Evolutionary conservation across 2,329 filamentous ascomycete genomes (phyloP).

Genomic region (Trichoderma breve): DNA sequence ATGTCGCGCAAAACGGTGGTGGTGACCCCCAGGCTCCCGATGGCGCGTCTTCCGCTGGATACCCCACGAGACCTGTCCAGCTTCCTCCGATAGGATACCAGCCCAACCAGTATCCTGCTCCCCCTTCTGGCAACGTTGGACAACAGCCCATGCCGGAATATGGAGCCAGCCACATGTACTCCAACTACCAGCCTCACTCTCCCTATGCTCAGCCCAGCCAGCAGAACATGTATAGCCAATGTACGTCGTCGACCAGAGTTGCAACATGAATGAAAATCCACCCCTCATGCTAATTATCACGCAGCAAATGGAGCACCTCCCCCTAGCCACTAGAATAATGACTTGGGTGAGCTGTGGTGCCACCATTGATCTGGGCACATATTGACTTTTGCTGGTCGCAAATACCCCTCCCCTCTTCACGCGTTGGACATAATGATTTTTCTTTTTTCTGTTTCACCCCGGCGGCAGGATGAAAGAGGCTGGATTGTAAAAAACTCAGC

Average conservation of each 20-base stretch:
- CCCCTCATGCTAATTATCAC: background rate
- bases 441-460: background rate
- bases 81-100: slow-evolving; percentile 75
- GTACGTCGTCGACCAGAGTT: slow-evolving; percentile 40
- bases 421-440: slow-evolving; percentile 14
- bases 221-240: slow-evolving; percentile 60
- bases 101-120: slow-evolving; percentile 64
- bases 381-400: background rate
- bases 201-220: slow-evolving; percentile 57
- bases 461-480: background rate
- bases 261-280: background rate
- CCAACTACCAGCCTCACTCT: slow-evolving; percentile 57
- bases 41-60: slow-evolving; percentile 49
- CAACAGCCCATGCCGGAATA: slow-evolving; percentile 58
- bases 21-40: slow-evolving; percentile 45
- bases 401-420: slow-evolving; percentile 5
- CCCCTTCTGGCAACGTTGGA: slow-evolving; percentile 51
- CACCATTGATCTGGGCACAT: background rate
- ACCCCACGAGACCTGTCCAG: slow-evolving; percentile 60
- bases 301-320: slow-evolving; percentile 37
- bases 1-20: slow-evolving; percentile 52
- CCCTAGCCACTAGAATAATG: slow-evolving; percentile 31
- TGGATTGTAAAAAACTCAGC: slow-evolving; percentile 1
- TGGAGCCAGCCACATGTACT: slow-evolving; percentile 52
- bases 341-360: background rate